These are phyloP conservation scores for Rhizophagus clarus DNA, from an alignment of 192 early-diverging fungal species.

Conservation along the genomic window DNA sequence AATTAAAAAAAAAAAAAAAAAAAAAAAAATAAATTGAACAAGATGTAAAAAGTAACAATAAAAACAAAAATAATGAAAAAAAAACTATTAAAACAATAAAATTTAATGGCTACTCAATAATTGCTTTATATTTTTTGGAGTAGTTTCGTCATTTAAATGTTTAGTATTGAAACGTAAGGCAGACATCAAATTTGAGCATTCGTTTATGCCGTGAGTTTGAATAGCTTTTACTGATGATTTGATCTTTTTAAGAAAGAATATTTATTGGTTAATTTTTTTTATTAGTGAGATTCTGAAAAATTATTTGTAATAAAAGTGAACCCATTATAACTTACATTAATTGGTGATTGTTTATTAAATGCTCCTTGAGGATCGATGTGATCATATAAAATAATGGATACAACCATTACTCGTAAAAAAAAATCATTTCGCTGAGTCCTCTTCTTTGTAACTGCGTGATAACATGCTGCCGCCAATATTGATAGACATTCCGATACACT, in stretches of 20 bases:
- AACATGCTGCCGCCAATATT: conserved; percentile 77
- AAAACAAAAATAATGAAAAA: not conserved
- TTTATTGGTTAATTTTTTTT: not conserved
- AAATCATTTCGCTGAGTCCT: conserved; percentile 66
- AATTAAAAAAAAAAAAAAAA: not conserved
- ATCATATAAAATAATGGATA: conserved; percentile 89
- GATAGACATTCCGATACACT: conserved; percentile 73
- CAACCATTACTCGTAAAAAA: conserved; percentile 85
- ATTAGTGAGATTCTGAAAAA: not conserved
- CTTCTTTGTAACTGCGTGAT: conserved; percentile 75
- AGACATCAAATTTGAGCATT: conserved; percentile 66
- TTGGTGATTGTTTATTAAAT: conserved; percentile 72
- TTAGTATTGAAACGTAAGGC: conserved; percentile 76
- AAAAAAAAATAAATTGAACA: not conserved
- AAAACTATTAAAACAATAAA: not conserved
- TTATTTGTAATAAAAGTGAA: conserved; percentile 5
- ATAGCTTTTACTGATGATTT: conserved; percentile 65
- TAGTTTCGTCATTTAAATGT: conserved; percentile 78
- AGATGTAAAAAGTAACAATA: not conserved
- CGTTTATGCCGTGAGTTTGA: conserved; percentile 56
- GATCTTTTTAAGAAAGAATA: conserved; percentile 42
- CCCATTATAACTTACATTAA: conserved; percentile 66
- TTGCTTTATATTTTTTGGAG: conserved; percentile 68
- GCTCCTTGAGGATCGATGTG: conserved; percentile 81
- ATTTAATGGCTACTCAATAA: conserved; percentile 28